phyloP scores from a whole-genome alignment of 2,329 filamentous ascomycete species.

The Cordyceps tenuipes region DNA sequence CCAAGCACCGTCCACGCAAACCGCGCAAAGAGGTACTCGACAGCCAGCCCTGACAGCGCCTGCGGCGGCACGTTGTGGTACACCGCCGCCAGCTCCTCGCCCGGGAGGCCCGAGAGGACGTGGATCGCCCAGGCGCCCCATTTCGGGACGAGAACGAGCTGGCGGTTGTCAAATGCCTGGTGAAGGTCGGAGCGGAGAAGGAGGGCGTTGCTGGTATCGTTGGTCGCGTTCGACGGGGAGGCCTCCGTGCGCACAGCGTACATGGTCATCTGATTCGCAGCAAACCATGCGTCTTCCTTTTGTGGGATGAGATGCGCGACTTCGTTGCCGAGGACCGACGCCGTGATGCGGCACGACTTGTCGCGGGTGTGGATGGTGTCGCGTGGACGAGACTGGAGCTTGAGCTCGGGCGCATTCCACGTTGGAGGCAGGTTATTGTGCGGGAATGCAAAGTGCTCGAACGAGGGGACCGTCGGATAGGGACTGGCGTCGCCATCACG shows the following conservation, averaged over 20 bases:
- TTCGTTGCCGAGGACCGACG: neutral
- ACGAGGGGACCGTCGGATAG: neutral
- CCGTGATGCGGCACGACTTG: neutral
- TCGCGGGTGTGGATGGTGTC: neutral
- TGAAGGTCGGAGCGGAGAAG: neutral
- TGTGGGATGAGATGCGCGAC: neutral
- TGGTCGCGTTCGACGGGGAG: neutral
- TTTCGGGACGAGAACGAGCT: neutral
- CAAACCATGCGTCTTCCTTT: neutral
- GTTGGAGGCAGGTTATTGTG: slow-evolving; percentile 1
- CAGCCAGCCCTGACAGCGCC: neutral
- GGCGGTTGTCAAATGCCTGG: neutral
- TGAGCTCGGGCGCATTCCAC: neutral
- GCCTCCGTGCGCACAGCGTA: neutral
- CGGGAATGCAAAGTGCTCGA: neutral
- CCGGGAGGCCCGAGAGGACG: neutral
- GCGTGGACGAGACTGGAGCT: neutral
- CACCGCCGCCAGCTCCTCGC: neutral
- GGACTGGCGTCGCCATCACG: neutral
- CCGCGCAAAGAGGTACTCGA: neutral
- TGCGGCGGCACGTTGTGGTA: neutral
- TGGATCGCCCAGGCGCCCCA: neutral
- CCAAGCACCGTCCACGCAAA: neutral
- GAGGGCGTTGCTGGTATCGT: neutral
- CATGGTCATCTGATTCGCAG: neutral